Evolutionary conservation across 495 filamentous ascomycete species (phyloP).

Genomic region (Trichoderma reesei): DNA sequence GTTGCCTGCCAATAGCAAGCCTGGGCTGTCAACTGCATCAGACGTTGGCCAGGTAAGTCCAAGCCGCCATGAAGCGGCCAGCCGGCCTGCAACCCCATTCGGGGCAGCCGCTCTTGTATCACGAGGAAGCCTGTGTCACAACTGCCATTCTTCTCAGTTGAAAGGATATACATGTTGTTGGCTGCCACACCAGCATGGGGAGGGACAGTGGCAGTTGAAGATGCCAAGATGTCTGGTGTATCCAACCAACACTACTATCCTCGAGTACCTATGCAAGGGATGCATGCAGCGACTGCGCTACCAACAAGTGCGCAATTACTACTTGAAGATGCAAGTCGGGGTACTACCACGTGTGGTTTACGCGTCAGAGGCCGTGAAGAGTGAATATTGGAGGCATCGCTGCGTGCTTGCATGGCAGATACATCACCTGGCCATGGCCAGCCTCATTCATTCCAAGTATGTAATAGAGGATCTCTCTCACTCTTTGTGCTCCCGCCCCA

Average conservation of each 20-base stretch:
- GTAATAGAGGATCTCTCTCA: not conserved
- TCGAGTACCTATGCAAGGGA: not conserved
- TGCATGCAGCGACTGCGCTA: not conserved
- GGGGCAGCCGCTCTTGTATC: not conserved
- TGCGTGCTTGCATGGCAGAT: too few species aligned
- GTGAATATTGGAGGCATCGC: too few species aligned
- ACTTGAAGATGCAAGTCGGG: too few species aligned
- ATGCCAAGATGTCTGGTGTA: not conserved
- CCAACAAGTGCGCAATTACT: too few species aligned
- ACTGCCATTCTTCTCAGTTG: too few species aligned
- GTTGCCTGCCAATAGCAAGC: not conserved
- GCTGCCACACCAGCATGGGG: not conserved
- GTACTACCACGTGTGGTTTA: too few species aligned
- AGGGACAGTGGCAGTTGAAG: constrained; percentile 5
- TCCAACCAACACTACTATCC: not conserved
- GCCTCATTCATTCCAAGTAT: not conserved
- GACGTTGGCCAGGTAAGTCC: too few species aligned
- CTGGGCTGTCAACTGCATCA: too few species aligned
- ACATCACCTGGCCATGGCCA: not conserved
- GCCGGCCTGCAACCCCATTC: not conserved
- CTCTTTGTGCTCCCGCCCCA: not conserved
- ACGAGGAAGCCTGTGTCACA: not conserved
- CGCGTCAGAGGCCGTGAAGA: too few species aligned
- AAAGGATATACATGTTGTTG: not conserved
- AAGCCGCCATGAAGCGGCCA: not conserved